These are phyloP conservation scores for Coemansia sp. DNA, from an alignment of 192 early-diverging fungal species.

Conservation along the genomic window DNA sequence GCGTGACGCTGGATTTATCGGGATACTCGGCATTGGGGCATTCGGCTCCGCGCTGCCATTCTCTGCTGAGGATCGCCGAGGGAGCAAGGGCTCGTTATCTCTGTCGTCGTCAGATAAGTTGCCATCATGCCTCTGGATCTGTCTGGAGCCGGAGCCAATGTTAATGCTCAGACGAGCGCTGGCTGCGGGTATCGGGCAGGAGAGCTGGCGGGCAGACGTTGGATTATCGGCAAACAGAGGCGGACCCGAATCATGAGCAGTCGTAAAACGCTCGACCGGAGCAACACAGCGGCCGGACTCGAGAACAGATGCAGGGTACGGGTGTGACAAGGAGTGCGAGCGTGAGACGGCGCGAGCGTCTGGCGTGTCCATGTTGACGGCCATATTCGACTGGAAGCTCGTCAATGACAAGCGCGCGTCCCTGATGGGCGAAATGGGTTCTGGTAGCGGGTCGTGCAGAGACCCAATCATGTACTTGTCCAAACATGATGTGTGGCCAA, in stretches of 20 bases:
- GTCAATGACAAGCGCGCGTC: conserved; percentile 38
- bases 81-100: conserved; percentile 9
- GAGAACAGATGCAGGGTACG: conserved; percentile 25
- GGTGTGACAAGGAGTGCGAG: conserved; percentile 44
- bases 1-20: background rate
- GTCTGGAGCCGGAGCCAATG: conserved; percentile 17
- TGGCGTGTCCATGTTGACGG: conserved; percentile 31
- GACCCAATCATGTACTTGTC: conserved; percentile 30
- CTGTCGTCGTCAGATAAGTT: background rate
- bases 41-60: background rate
- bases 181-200: background rate
- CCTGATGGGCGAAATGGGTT: conserved; percentile 17
- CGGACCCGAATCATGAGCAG: conserved; percentile 15
- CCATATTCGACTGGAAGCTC: conserved; percentile 51
- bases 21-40: background rate
- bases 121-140: background rate
- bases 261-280: conserved; percentile 29
- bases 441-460: conserved; percentile 25
- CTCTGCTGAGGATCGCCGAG: background rate
- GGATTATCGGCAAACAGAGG: conserved; percentile 19
- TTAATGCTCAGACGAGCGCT: conserved; percentile 34
- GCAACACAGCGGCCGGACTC: conserved; percentile 20
- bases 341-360: conserved; percentile 14
- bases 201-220: conserved; percentile 17
- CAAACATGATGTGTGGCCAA: conserved; percentile 3